phyloP scores from a whole-genome alignment of 768 basidiomycete species.

The Pulveroboletus sp. region DNA sequence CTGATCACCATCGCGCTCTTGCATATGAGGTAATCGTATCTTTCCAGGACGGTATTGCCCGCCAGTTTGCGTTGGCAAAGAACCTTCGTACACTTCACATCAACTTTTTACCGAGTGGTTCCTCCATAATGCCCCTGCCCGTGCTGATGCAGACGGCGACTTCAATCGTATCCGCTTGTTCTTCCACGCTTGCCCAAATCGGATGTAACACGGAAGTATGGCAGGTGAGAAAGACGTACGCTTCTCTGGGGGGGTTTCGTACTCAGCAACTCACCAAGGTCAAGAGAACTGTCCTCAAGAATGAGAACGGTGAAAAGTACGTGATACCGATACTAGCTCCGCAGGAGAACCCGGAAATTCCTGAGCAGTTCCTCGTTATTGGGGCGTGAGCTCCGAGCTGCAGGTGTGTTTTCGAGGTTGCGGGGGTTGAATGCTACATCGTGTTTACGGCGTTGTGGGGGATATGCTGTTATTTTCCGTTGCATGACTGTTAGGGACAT shows the following conservation, averaged over 20 bases:
- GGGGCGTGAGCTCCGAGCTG: slow-evolving; percentile 26
- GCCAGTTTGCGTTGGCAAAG: slow-evolving; percentile 40
- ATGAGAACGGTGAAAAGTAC: slow-evolving; percentile 37
- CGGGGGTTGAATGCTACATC: neutral
- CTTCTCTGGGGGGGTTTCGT: neutral
- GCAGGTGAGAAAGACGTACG: slow-evolving; percentile 44
- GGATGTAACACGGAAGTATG: slow-evolving; percentile 68
- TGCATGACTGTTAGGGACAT: too few relatives aligned
- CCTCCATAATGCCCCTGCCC: slow-evolving; percentile 9
- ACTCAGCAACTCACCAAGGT: slow-evolving; percentile 36
- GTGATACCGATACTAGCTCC: slow-evolving; percentile 38
- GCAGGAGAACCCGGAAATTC: slow-evolving; percentile 63
- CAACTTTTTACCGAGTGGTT: slow-evolving; percentile 39
- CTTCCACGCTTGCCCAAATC: slow-evolving; percentile 50
- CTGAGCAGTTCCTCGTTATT: slow-evolving; percentile 69
- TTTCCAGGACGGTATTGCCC: slow-evolving; percentile 16
- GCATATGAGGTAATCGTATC: neutral
- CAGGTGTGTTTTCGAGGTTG: neutral
- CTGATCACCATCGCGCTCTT: neutral
- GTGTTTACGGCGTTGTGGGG: neutral
- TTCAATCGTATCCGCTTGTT: slow-evolving; percentile 46
- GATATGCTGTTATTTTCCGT: too few relatives aligned
- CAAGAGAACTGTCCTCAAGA: slow-evolving; percentile 33
- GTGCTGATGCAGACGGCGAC: slow-evolving; percentile 35
- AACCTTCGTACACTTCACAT: slow-evolving; percentile 57